Base-by-base conservation (phyloP, 208 protist species). In the Crithidia mellificae region DNA sequence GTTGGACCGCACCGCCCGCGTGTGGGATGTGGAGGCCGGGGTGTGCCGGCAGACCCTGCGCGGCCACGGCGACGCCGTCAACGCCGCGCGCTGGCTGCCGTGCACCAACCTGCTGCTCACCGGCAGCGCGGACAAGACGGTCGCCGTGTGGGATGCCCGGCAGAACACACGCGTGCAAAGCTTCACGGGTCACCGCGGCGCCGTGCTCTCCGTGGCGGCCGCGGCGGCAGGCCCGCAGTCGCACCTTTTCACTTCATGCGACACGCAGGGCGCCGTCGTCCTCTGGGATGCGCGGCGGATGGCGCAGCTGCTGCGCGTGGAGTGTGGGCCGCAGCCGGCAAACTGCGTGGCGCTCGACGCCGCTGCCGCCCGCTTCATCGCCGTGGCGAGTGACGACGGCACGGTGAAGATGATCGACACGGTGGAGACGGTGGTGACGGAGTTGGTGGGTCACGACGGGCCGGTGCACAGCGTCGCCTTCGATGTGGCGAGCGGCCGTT, bases 101-200 rank as follows among this genome's bases (percentile, higher is more conserved):
- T 98, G 80, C 66, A 97, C 98, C 0, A 98, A 98, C 79, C 87
- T 85, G 24, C 63, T 99, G 27, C 88, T 87, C 72, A 98, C 97
- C 5, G 94, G 84, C 55, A 98, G 93, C 63, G 96, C 91, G 4
- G 98, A 99, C 81, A 99, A 99, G 81, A 98, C 95, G 11, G 94
- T 99, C 9, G 98, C 95, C 25, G 70, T 99, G 8, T 99, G 98
- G 97, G 98, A 99, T 75, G 71, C 79, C 6, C 90, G 97, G 29
- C 88, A 97, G 32, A 97, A 95, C 62, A 89, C 94, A 46, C 97
- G 91, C 57, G 90, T 80, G 27, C 91, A 98, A 74, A 97, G 96
- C 9, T 96, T 99, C 73, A 98, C 97, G 76, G 98, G 98, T 11
- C 97, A 99, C 73, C 73, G 75, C 22, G 98, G 89, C 70, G 72